Percentiles rank a stretch among this genome's conserved stretches.
Evolutionary conservation across 1,139 yeast species (phyloP).

Genomic region (Entelexis paramagnoliae): DNA sequence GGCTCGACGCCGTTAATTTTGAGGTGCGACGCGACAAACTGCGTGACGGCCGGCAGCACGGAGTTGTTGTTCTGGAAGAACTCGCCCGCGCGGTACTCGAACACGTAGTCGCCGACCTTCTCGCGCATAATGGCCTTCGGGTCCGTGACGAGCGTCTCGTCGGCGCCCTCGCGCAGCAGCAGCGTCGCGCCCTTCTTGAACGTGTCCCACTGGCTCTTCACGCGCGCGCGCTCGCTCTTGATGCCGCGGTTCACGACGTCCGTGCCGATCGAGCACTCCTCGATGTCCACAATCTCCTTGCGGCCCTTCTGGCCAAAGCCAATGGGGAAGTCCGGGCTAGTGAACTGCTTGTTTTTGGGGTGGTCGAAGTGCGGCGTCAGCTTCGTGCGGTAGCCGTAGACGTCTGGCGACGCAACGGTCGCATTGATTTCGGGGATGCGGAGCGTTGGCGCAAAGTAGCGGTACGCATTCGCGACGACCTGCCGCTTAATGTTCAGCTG

Average conservation of each 20-base stretch:
- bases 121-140: slow-evolving; percentile 74
- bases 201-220: slow-evolving; percentile 39
- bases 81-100: slow-evolving; percentile 86
- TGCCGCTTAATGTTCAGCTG: slow-evolving; percentile 64
- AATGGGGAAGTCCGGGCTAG: slow-evolving; percentile 46
- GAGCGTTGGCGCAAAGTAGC: slow-evolving; percentile 42
- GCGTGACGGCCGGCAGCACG: slow-evolving; percentile 70
- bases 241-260: slow-evolving; percentile 62
- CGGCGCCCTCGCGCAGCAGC: slow-evolving; percentile 55
- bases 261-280: slow-evolving; percentile 88
- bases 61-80: slow-evolving; percentile 94
- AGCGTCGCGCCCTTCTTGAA: slow-evolving; percentile 83
- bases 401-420: slow-evolving; percentile 72
- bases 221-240: slow-evolving; percentile 53
- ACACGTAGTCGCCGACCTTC: slow-evolving; percentile 55
- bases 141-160: slow-evolving; percentile 46
- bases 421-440: slow-evolving; percentile 45
- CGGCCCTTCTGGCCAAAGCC: slow-evolving; percentile 83
- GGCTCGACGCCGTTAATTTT: slow-evolving; percentile 37
- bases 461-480: slow-evolving; percentile 74
- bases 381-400: slow-evolving; percentile 75
- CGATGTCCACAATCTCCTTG: slow-evolving; percentile 77
- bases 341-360: slow-evolving; percentile 39
- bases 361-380: slow-evolving; percentile 91
- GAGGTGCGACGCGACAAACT: slow-evolving; percentile 65